Percentiles rank a stretch among this genome's conserved stretches.
Conservation (phyloP, 768 basidiomycete genomes). For the Leccinum olivaceopallidum region DNA sequence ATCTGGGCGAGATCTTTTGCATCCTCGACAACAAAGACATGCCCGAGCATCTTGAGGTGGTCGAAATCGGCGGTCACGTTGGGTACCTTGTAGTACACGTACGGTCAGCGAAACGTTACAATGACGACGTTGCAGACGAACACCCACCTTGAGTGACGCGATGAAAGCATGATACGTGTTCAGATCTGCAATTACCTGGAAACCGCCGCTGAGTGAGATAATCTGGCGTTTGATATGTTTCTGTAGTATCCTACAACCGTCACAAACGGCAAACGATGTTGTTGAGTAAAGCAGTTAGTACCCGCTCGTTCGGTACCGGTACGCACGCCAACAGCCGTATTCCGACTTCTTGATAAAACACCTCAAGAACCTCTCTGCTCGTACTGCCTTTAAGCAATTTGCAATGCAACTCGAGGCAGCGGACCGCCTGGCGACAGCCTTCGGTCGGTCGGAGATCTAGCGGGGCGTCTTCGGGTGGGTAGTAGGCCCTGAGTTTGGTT, state of each 20-base stretch:
- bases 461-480: constrained; percentile 76
- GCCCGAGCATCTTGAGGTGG: constrained; percentile 95
- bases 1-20: constrained; percentile 97
- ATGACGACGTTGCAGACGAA: not conserved
- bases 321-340: constrained; percentile 81
- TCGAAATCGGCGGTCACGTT: constrained; percentile 88
- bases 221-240: constrained; percentile 98
- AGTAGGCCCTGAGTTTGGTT: constrained; percentile 87
- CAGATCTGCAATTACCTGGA: constrained; percentile 94
- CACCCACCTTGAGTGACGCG: constrained; percentile 73
- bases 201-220: constrained; percentile 90
- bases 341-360: constrained; percentile 97
- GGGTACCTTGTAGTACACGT: constrained; percentile 49
- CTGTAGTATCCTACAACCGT: constrained; percentile 68
- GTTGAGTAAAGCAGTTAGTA: not conserved
- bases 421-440: constrained; percentile 88
- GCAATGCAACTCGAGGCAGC: constrained; percentile 88
- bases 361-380: constrained; percentile 93
- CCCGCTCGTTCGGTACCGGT: not conserved
- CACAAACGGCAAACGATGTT: not conserved
- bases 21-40: constrained; percentile 93
- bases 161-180: constrained; percentile 94
- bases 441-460: constrained; percentile 84
- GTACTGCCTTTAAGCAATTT: constrained; percentile 90
- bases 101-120: not conserved